Conservation (phyloP, 768 basidiomycete genomes). For the Tulasnella sp. region DNA sequence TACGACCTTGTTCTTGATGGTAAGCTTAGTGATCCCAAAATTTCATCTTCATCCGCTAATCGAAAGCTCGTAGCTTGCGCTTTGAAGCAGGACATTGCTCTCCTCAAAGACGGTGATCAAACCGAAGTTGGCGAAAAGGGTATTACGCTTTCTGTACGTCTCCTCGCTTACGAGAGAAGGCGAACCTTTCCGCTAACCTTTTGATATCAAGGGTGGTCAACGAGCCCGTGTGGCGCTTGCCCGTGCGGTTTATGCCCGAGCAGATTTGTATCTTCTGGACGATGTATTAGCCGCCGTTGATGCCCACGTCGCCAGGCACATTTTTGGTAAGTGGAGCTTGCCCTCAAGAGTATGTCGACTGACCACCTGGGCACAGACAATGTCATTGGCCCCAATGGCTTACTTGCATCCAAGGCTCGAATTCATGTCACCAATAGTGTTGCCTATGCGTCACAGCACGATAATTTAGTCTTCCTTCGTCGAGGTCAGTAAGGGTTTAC, state of each 20-base stretch:
- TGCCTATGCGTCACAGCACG: conserved; percentile 71
- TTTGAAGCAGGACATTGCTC: conserved; percentile 65
- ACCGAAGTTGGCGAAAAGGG: conserved; percentile 85
- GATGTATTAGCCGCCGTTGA: conserved; percentile 79
- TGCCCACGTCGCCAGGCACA: conserved; percentile 78
- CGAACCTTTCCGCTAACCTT: neutral
- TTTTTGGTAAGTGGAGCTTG: conserved; percentile 54
- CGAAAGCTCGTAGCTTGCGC: conserved; percentile 62
- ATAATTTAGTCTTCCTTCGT: conserved; percentile 65
- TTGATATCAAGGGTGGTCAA: conserved; percentile 51
- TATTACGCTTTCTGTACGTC: conserved; percentile 48
- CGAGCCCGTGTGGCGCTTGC: conserved; percentile 78
- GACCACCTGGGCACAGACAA: conserved; percentile 45
- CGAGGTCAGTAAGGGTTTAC: conserved; percentile 39
- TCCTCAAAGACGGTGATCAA: conserved; percentile 73
- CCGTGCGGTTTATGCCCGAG: conserved; percentile 41
- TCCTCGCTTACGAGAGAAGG: conserved; percentile 15
- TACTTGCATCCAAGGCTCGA: conserved; percentile 75
- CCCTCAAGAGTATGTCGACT: neutral
- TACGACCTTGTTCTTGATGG: conserved; percentile 79
- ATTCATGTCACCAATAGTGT: conserved; percentile 83
- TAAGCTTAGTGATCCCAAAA: conserved; percentile 25
- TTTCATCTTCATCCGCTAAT: neutral
- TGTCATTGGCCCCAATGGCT: conserved; percentile 76
- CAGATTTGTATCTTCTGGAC: conserved; percentile 86